Percentiles rank a stretch among this genome's conserved stretches.
Conservation (phyloP, 495 filamentous ascomycete genomes). For the Podospora fimiseda region DNA sequence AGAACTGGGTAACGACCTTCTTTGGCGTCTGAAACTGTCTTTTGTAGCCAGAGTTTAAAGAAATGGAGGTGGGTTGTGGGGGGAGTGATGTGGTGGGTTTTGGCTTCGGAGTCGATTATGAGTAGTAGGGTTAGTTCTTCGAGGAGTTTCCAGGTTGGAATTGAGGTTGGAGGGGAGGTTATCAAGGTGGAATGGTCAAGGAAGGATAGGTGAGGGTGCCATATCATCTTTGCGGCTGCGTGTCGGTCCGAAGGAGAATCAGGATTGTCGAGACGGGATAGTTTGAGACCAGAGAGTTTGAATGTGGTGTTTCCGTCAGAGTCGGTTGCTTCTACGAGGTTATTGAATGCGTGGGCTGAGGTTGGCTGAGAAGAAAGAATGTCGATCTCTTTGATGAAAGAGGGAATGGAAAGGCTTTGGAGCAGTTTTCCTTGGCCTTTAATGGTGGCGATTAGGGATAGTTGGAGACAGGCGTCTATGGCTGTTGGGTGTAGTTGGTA, state of each 20-base stretch:
- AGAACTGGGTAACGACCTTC: too few relatives aligned
- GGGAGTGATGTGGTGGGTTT: too few relatives aligned
- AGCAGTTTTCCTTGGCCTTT: slow-evolving; percentile 17
- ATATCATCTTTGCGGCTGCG: not conserved
- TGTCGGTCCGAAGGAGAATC: not conserved
- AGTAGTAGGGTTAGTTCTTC: not conserved
- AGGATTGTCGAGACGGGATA: not conserved
- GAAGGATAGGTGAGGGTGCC: not conserved
- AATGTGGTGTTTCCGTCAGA: not conserved
- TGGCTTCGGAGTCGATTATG: too few relatives aligned
- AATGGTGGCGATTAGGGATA: slow-evolving; percentile 19
- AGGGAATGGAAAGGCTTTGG: slow-evolving; percentile 16
- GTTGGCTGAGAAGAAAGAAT: slow-evolving; percentile 12
- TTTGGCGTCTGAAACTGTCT: too few relatives aligned
- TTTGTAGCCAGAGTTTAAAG: too few relatives aligned
- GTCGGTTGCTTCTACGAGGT: not conserved
- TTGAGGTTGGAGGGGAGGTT: not conserved
- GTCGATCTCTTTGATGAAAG: slow-evolving; percentile 34
- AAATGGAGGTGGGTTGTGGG: too few relatives aligned
- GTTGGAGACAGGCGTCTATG: slow-evolving; percentile 38
- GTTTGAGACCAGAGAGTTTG: not conserved
- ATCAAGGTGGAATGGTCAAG: not conserved
- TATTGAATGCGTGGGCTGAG: too few relatives aligned
- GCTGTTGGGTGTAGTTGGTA: slow-evolving; percentile 35
- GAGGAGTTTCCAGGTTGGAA: not conserved